Percentiles rank a stretch among this genome's conserved stretches.
Evolutionary conservation across 768 basidiomycete genomes (phyloP).

Genomic region (Suillus variegatus): DNA sequence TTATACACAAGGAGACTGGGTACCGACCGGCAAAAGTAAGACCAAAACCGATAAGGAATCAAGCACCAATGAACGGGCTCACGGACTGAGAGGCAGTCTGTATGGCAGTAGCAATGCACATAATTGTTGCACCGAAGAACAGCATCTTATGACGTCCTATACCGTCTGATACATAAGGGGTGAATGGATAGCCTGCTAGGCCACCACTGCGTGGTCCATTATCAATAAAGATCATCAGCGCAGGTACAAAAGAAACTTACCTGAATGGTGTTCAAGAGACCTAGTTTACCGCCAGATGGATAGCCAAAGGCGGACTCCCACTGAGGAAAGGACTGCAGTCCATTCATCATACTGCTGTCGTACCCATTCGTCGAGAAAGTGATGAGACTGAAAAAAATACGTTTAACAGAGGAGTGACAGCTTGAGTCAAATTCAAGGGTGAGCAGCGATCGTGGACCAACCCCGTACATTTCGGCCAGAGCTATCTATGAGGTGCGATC

Average conservation of each 20-base stretch:
- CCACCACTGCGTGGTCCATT: constrained; percentile 47
- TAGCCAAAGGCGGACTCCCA: constrained; percentile 65
- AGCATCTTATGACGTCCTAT: constrained; percentile 68
- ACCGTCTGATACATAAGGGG: constrained; percentile 71
- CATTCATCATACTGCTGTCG: constrained; percentile 82
- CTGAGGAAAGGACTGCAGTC: constrained; percentile 64
- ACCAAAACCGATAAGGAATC: constrained; percentile 78
- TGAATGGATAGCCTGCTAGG: constrained; percentile 67
- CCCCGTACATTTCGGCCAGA: background rate
- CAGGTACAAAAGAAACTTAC: constrained; percentile 32
- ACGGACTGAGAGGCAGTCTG: constrained; percentile 74
- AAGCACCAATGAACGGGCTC: constrained; percentile 80
- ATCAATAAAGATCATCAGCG: background rate
- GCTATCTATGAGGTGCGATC: background rate
- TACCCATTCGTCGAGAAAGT: constrained; percentile 78
- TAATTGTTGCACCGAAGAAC: constrained; percentile 69
- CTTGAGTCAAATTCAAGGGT: background rate
- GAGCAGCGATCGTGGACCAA: background rate
- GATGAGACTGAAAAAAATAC: constrained; percentile 50
- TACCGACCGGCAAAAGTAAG: constrained; percentile 63
- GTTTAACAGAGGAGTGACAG: constrained; percentile 7
- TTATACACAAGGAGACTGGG: background rate
- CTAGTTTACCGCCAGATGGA: constrained; percentile 59
- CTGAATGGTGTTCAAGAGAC: constrained; percentile 75
- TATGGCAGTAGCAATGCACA: constrained; percentile 65